A percentile compares a stretch with the other conserved stretches of the same genome.
These are phyloP conservation scores for Myrmaecium sp. DNA, from an alignment of 2,329 filamentous ascomycete genomes.

Conservation along the genomic window DNA sequence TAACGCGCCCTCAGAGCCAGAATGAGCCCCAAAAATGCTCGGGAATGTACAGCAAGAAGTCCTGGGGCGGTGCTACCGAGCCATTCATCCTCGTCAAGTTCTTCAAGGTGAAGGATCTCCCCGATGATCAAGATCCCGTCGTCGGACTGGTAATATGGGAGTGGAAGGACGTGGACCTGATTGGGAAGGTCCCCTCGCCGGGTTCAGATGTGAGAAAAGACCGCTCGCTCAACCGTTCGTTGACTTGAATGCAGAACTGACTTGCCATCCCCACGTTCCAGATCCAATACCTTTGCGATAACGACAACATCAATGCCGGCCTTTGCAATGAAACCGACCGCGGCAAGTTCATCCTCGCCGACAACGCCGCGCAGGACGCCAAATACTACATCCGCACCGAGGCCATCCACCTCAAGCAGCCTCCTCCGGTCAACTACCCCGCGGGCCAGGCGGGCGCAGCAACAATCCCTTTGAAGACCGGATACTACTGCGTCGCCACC, in stretches of 20 bases:
- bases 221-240: slow-evolving; percentile 10
- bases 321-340: slow-evolving; percentile 63
- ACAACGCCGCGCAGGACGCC: slow-evolving; percentile 57
- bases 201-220: slow-evolving; percentile 16
- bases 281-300: slow-evolving; percentile 60
- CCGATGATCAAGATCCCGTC: slow-evolving; percentile 50
- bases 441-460: slow-evolving; percentile 34
- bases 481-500: slow-evolving; percentile 88
- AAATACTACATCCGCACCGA: slow-evolving; percentile 58
- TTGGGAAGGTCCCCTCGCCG: slow-evolving; percentile 49
- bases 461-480: slow-evolving; percentile 45
- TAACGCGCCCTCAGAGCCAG: slow-evolving; percentile 42
- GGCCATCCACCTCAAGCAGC: slow-evolving; percentile 65
- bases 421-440: slow-evolving; percentile 59
- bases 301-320: slow-evolving; percentile 47
- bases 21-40: slow-evolving; percentile 68
- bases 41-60: slow-evolving; percentile 85
- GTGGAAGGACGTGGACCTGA: slow-evolving; percentile 68
- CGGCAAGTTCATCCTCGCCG: slow-evolving; percentile 67
- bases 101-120: slow-evolving; percentile 38
- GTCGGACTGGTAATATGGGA: slow-evolving; percentile 85
- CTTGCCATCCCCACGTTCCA: slow-evolving; percentile 15
- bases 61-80: slow-evolving; percentile 76
- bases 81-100: slow-evolving; percentile 83
- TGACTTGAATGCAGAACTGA: too few species aligned